A percentile compares a stretch with the other conserved stretches of the same genome.
Evolutionary conservation across 371 early-diverging fungal genomes (phyloP).

Genomic region (Paraphysoderma sedebokerense): DNA sequence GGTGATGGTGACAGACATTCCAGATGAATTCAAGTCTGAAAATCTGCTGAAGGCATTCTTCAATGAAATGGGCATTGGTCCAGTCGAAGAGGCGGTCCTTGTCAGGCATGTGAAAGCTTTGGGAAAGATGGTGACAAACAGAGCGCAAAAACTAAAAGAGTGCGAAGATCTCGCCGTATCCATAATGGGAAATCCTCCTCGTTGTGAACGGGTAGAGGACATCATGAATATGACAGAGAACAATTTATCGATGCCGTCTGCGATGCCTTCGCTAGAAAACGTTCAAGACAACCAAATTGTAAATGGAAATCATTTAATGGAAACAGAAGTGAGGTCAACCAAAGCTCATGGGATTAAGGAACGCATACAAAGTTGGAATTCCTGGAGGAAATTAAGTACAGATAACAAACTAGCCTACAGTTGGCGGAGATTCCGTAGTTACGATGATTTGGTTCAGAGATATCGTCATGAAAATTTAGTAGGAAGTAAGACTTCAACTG

Average conservation of each 20-base stretch:
- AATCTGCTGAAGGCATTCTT: not conserved
- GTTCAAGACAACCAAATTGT: not conserved
- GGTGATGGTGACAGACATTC: not conserved
- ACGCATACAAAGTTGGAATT: too few species aligned
- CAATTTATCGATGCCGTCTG: not conserved
- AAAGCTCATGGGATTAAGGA: too few species aligned
- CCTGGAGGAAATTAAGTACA: too few species aligned
- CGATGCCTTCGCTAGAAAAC: too few species aligned
- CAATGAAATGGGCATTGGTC: not conserved
- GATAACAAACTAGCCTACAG: too few species aligned
- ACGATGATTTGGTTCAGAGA: too few species aligned
- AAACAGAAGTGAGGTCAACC: too few species aligned
- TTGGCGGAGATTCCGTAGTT: too few species aligned
- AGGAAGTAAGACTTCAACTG: too few species aligned
- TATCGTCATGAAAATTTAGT: too few species aligned
- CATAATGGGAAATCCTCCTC: not conserved
- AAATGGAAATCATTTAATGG: too few species aligned
- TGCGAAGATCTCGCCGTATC: not conserved
- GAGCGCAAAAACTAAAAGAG: not conserved
- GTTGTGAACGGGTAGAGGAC: too few species aligned
- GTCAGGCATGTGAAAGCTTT: not conserved
- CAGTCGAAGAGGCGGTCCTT: not conserved
- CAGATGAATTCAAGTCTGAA: not conserved
- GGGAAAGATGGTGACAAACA: not conserved
- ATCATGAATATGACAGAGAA: not conserved